phyloP scores from a whole-genome alignment of 306 rosid genomes.

The Albizia julibrissin region DNA sequence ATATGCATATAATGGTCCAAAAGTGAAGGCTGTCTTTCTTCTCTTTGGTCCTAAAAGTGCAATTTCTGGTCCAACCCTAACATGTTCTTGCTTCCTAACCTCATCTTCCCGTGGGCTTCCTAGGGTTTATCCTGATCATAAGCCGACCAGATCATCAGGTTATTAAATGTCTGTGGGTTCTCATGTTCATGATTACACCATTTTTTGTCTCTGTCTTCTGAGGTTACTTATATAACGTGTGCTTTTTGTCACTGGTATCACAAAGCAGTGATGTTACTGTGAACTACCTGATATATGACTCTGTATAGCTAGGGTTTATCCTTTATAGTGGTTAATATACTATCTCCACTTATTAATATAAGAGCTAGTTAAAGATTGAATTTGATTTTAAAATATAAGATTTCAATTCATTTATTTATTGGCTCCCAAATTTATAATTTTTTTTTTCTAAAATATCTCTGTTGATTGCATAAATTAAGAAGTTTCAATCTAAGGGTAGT shows the following conservation, averaged over 20 bases:
- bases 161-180: conserved; percentile 37
- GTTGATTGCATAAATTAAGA: no score
- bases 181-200: not conserved
- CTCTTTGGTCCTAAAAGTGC: not conserved
- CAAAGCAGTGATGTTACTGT: not conserved
- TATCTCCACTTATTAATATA: no score
- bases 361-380: no score
- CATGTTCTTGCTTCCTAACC: conserved; percentile 28
- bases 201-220: not conserved
- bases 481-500: no score
- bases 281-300: not conserved
- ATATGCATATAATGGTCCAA: conserved; percentile 4
- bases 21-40: not conserved
- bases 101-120: conserved; percentile 5
- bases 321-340: not conserved
- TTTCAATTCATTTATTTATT: no score
- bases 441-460: fast-evolving
- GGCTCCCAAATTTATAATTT: no score
- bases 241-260: not conserved
- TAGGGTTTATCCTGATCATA: conserved; percentile 2
- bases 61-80: conserved; percentile 22
- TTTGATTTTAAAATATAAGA: no score
- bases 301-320: no score
- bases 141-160: conserved; percentile 21
- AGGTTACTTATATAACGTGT: not conserved